A percentile compares a stretch with the other conserved stretches of the same genome.
phyloP scores from a whole-genome alignment of 139 green algal genomes.

The Chlamydomonas incerta region DNA sequence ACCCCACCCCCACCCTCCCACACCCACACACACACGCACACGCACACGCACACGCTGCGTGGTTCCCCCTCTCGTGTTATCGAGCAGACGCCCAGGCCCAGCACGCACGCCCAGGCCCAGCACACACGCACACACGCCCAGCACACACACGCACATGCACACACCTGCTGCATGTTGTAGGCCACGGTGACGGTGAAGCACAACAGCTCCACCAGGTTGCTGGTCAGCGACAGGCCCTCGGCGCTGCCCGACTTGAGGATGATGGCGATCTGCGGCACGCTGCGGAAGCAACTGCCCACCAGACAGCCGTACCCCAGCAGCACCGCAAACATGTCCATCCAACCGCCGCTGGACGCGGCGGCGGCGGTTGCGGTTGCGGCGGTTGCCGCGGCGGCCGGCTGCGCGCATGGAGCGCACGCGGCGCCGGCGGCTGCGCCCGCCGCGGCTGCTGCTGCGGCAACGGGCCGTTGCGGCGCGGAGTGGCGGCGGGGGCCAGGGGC shows the following conservation, averaged over 20 bases:
- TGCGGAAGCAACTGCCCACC: conserved; percentile 71
- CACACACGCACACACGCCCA: no score
- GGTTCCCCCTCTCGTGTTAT: no score
- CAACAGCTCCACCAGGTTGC: conserved; percentile 73
- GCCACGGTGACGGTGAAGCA: conserved; percentile 77
- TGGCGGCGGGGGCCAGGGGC: not conserved
- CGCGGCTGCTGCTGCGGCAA: not conserved
- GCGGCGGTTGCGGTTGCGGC: not conserved
- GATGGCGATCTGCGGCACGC: conserved; percentile 52
- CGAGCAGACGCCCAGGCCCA: no score
- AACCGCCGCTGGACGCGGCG: not conserved
- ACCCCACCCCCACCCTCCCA: no score
- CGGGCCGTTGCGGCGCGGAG: not conserved
- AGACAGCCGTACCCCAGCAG: conserved; percentile 68
- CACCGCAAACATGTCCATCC: conserved; percentile 51
- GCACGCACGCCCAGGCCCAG: no score
- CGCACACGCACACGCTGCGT: no score
- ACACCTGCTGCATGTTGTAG: conserved; percentile 75
- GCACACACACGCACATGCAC: no score
- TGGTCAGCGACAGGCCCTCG: conserved; percentile 73
- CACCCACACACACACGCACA: no score
- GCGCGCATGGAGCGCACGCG: not conserved
- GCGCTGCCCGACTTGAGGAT: conserved; percentile 49
- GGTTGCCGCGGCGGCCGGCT: not conserved
- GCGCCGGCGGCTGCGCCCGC: not conserved